Evolutionary conservation across 768 basidiomycete genomes (phyloP).

Genomic region (Piloderma croceum): DNA sequence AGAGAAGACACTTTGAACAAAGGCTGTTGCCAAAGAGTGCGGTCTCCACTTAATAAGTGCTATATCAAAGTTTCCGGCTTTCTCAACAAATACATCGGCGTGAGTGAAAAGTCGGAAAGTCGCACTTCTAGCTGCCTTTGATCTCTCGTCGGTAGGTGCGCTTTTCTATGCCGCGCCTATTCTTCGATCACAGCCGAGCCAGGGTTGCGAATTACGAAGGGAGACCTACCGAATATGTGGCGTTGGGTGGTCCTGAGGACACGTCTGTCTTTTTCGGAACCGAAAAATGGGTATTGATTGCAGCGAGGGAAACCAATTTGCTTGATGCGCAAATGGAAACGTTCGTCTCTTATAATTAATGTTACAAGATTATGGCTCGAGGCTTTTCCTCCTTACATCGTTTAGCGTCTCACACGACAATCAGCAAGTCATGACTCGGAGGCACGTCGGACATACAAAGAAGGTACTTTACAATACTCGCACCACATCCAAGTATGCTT

Average conservation of each 20-base stretch:
- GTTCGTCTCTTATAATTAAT: no score
- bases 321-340: no score
- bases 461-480: no score
- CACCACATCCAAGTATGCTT: no score
- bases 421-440: constrained; percentile 17
- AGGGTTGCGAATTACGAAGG: constrained; percentile 27
- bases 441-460: no score
- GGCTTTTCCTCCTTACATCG: constrained; percentile 39
- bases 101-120: constrained; percentile 89
- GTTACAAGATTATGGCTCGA: constrained; percentile 1
- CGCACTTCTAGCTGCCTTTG: neutral
- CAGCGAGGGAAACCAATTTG: constrained; percentile 48
- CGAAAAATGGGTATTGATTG: constrained; percentile 62
- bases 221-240: constrained; percentile 52
- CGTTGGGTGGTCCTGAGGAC: constrained; percentile 42
- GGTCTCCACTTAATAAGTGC: constrained; percentile 96
- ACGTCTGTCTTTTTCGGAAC: constrained; percentile 49
- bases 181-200: constrained; percentile 45
- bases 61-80: constrained; percentile 98
- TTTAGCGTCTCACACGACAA: constrained; percentile 17
- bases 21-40: constrained; percentile 95
- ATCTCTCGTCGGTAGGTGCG: constrained; percentile 33
- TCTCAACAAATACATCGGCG: constrained; percentile 97
- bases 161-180: constrained; percentile 89
- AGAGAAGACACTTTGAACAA: constrained; percentile 94